Base-by-base conservation (phyloP, 441 rosid species). In the Gossypium aridum region DNA sequence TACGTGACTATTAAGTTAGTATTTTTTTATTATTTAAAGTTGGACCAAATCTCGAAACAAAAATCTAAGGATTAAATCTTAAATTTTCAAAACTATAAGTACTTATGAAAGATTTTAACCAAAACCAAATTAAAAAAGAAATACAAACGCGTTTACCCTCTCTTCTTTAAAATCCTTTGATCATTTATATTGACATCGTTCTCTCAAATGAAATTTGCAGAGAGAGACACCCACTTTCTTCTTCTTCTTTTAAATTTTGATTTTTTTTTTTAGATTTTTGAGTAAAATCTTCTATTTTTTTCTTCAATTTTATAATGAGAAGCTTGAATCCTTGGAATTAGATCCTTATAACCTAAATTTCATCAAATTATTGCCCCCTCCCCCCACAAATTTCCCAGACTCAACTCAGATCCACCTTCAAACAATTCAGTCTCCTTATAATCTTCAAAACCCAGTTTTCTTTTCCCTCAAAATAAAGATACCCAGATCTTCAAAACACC, bases 331-430 rank as follows among this genome's bases (percentile, higher is more conserved):
- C 43, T 34, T 34, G 43, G 9, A 31, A 34, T 34, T 7, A 80
- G 86, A 80, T 83, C 85, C 81, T 74, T 85, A 83, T 78, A 12
- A 61, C 23, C 25, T 17, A 56, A 31, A 7, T 69, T 22, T 49
- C 39, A 28, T 16, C 34, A 14, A 60, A 22, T 56, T 64, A 2
- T 51, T 22, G 43, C 37, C 37, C 37, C 37, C 7, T 0, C 7
- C 6, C 34, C 34, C 34, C 34, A 0, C 0, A 3, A 19, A 8
- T 39, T 49, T 62, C 51, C 2, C 56, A 73, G 8, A 25, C 23
- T 28, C 25, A 8, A 64, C 53, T 34, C 70, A 79, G 73, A 75
- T 75, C 78, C 78, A 61, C 54, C n/a, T 56, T 56, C 49, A 34
- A 57, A 3, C 31, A 17, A 45, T 13, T 28, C 61, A 23, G 39